Evolutionary conservation across 2,329 filamentous ascomycete genomes (phyloP).

Genomic region (Talaromyces sp.): DNA sequence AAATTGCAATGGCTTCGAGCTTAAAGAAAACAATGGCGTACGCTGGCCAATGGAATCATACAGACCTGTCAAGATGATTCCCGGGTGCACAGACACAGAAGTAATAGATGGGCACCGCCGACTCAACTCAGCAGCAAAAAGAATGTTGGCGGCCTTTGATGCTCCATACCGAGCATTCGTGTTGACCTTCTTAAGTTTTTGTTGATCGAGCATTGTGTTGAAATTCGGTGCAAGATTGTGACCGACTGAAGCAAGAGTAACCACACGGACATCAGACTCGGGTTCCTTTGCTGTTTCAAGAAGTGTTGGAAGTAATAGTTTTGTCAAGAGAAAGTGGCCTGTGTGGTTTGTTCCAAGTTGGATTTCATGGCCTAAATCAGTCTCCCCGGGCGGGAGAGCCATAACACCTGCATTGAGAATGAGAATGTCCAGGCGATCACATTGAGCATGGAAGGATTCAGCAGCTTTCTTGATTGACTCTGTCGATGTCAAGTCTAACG

Average conservation of each 20-base stretch:
- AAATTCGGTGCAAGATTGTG: constrained; percentile 29
- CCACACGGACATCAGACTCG: constrained; percentile 29
- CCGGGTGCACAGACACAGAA: constrained; percentile 53
- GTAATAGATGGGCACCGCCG: constrained; percentile 34
- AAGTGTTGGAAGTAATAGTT: constrained; percentile 35
- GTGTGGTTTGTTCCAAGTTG: constrained; percentile 45
- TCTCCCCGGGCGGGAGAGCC: constrained; percentile 38
- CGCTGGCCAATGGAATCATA: constrained; percentile 24
- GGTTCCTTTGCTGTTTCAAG: constrained; percentile 28
- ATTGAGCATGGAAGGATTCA: constrained; percentile 29
- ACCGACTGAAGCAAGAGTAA: constrained; percentile 35
- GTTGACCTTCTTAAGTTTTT: constrained; percentile 32
- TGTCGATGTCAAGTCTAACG: constrained; percentile 50
- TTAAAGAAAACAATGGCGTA: constrained; percentile 8
- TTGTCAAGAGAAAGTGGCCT: constrained; percentile 43
- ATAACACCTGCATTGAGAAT: constrained; percentile 49
- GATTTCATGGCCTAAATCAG: constrained; percentile 41
- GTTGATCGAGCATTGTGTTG: constrained; percentile 33
- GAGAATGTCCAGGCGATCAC: constrained; percentile 37
- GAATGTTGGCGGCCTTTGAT: constrained; percentile 51
- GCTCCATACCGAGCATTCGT: constrained; percentile 46
- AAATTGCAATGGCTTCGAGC: constrained; percentile 15
- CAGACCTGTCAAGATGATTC: constrained; percentile 41
- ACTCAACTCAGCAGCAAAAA: constrained; percentile 46
- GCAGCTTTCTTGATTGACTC: constrained; percentile 44